These are phyloP conservation scores for Lachnellula subtilissima DNA, from an alignment of 2,329 filamentous ascomycete species.

Conservation along the genomic window DNA sequence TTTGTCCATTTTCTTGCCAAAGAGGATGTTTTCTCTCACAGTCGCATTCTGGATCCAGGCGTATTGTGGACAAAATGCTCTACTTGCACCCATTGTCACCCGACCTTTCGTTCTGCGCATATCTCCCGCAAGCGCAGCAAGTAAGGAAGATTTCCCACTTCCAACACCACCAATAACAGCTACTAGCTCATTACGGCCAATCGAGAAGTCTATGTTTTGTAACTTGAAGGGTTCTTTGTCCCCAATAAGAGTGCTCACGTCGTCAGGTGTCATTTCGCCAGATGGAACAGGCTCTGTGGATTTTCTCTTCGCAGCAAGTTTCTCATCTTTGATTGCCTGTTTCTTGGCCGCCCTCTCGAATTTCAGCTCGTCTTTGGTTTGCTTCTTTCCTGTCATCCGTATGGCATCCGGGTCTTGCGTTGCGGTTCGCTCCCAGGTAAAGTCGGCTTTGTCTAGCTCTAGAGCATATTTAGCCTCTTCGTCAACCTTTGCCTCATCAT, in stretches of 20 bases:
- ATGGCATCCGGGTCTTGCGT: slow-evolving; percentile 45
- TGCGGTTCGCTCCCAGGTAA: slow-evolving; percentile 78
- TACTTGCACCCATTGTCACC: slow-evolving; percentile 69
- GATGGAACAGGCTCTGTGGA: slow-evolving; percentile 32
- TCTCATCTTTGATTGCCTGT: slow-evolving; percentile 38
- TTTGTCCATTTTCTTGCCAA: slow-evolving; percentile 72
- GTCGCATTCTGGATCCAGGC: slow-evolving; percentile 96
- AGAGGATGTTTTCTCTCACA: slow-evolving; percentile 83
- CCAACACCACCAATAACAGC: slow-evolving; percentile 88
- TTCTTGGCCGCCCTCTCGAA: slow-evolving; percentile 31
- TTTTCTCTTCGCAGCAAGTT: slow-evolving; percentile 22
- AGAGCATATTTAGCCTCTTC: slow-evolving; percentile 63
- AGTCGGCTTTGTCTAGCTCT: slow-evolving; percentile 66
- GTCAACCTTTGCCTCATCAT: slow-evolving; percentile 59
- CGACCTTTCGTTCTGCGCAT: slow-evolving; percentile 80
- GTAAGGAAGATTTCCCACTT: slow-evolving; percentile 82
- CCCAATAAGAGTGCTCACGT: slow-evolving; percentile 52
- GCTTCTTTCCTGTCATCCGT: slow-evolving; percentile 55
- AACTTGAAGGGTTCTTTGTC: slow-evolving; percentile 65
- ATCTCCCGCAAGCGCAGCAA: slow-evolving; percentile 85
- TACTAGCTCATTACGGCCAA: slow-evolving; percentile 71
- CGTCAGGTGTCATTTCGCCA: slow-evolving; percentile 44
- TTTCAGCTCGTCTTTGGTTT: slow-evolving; percentile 37
- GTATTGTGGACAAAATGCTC: slow-evolving; percentile 93
- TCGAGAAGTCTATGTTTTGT: slow-evolving; percentile 59